Percentiles rank a stretch among this genome's conserved stretches.
These are phyloP conservation scores for Myxozyma nipponensis DNA, from an alignment of 805 yeast genomes.

Conservation along the genomic window DNA sequence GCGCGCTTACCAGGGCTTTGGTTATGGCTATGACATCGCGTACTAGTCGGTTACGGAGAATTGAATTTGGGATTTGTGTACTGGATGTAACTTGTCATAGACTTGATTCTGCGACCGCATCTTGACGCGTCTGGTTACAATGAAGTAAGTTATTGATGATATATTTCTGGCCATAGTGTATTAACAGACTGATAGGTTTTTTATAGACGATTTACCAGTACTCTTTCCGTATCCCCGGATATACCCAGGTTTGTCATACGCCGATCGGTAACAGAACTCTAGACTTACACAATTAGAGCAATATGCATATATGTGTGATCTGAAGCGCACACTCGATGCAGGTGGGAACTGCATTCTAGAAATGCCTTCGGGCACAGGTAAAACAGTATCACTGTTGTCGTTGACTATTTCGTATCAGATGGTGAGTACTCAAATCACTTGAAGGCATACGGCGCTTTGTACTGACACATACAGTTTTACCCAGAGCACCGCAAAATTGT, in stretches of 20 bases:
- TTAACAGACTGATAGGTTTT: constrained; percentile 51
- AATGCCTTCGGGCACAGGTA: constrained; percentile 99
- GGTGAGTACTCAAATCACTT: constrained; percentile 31
- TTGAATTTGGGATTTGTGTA: too few relatives aligned
- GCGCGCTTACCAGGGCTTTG: too few relatives aligned
- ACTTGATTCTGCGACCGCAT: too few relatives aligned
- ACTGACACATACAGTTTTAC: constrained; percentile 46
- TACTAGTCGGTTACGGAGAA: too few relatives aligned
- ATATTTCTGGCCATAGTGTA: neutral
- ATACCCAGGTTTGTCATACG: constrained; percentile 53
- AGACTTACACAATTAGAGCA: constrained; percentile 52
- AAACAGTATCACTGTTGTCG: constrained; percentile 87
- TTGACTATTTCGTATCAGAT: constrained; percentile 93
- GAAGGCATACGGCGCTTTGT: neutral
- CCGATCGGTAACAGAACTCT: neutral
- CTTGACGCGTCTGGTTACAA: too few relatives aligned
- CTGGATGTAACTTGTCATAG: too few relatives aligned
- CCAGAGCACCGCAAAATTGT: constrained; percentile 93
- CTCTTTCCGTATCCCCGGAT: constrained; percentile 94
- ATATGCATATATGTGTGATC: constrained; percentile 95
- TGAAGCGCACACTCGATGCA: constrained; percentile 86
- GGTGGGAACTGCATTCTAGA: constrained; percentile 96
- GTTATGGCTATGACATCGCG: too few relatives aligned
- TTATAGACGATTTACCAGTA: constrained; percentile 92
- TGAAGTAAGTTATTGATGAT: constrained; percentile 22